Base-by-base conservation (phyloP, 192 early-diverging fungal genomes). In the Gonapodya prolifera region DNA sequence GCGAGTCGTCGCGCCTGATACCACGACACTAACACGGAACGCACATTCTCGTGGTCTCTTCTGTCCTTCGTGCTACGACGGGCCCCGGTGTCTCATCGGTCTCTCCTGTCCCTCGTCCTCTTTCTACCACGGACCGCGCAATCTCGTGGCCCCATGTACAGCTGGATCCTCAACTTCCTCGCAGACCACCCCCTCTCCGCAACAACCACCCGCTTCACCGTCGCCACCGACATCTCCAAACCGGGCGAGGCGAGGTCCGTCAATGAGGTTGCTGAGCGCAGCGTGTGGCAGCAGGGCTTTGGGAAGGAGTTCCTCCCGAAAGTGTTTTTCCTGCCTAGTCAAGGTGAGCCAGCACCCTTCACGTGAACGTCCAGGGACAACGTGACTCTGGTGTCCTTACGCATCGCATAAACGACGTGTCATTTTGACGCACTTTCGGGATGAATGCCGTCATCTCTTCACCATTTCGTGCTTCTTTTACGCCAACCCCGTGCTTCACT, bases 251-350 rank as follows among this genome's bases (percentile, higher is more conserved):
- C 75, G n/a, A 76, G 84, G n/a, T 81, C 82, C 29, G 87, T 84
- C 69, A 84, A 86, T 78, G 79, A 79, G 1, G 31, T 77, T 13
- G 83, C 71, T 2, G 71, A 32, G 71, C 8, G 18, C 16, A 32
- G 71, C 8, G 18, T 73, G 45, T 61, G 45, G 45, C 71, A 73
- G 29, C 71, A 73, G 23, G 45, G 45, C 23, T 61, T 61, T 23
- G 45, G 45, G 23, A 61, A 84, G 77, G 80, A 69, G 30, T 45
- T 69, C 2, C 76, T 77, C 16, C 86, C 81, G 32, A 82, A 71
- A 69, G 86, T 86, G 0, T 87, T 87, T 61, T 91, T 88, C 75
- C 82, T 90, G 31, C 90, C 90, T 2, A 83, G 88, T 8, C 87
- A 86, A 13, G 87, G 88, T 86, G 78, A 69, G 69, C 30, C 16